Evolutionary conservation across 495 filamentous ascomycete species (phyloP).

Genomic region (Penicillium crystallinum): DNA sequence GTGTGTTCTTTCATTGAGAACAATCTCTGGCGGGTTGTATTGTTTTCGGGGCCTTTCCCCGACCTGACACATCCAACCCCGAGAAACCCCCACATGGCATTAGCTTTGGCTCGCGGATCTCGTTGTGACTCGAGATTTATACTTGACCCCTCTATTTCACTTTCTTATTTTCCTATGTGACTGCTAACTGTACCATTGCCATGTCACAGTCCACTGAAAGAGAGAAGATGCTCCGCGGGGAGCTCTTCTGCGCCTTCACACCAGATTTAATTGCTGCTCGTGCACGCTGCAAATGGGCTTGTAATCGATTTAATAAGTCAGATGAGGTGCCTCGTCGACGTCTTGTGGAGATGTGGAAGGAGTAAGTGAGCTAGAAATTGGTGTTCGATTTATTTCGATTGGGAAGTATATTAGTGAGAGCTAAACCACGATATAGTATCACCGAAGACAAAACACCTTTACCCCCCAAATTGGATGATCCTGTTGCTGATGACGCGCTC

Average conservation of each 20-base stretch:
- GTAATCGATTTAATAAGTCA: slow-evolving; percentile 56
- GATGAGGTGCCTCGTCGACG: slow-evolving; percentile 52
- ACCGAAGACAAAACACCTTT: slow-evolving; percentile 56
- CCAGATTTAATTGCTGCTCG: slow-evolving; percentile 54
- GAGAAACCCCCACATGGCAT: background rate
- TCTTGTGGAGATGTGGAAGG: slow-evolving; percentile 63
- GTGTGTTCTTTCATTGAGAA: slow-evolving; percentile 4
- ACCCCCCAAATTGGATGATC: slow-evolving; percentile 47
- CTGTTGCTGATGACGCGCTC: slow-evolving; percentile 55
- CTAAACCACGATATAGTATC: slow-evolving; percentile 39
- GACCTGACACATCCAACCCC: background rate
- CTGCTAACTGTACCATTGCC: background rate
- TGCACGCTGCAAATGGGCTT: slow-evolving; percentile 53
- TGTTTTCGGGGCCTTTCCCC: slow-evolving; percentile 1
- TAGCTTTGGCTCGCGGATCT: background rate
- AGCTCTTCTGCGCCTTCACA: slow-evolving; percentile 49
- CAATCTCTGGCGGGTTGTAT: slow-evolving; percentile 1
- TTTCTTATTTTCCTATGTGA: background rate
- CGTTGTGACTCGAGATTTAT: too few relatives aligned
- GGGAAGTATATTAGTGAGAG: background rate
- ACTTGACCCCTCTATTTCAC: background rate
- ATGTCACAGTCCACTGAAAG: slow-evolving; percentile 25
- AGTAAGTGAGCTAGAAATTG: slow-evolving; percentile 46
- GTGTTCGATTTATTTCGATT: background rate
- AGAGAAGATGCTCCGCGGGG: slow-evolving; percentile 38